Evolutionary conservation across 2,329 filamentous ascomycete species (phyloP).

Genomic region (Microcera coccophila): DNA sequence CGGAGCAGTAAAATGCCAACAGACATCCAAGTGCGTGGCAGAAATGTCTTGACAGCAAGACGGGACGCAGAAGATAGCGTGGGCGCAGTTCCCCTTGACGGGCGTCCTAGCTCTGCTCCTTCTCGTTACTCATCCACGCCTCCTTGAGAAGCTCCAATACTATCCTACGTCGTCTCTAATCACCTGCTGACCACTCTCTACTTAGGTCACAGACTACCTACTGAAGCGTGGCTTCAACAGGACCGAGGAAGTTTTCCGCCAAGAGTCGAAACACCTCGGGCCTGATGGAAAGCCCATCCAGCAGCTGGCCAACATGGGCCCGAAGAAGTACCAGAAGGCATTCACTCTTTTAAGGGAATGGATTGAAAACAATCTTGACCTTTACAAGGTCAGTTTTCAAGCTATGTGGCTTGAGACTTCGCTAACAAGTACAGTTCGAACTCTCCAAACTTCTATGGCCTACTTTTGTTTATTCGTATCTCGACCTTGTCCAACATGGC

Average conservation of each 20-base stretch:
- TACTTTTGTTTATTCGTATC: slow-evolving; percentile 86
- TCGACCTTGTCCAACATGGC: slow-evolving; percentile 71
- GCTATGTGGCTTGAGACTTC: not conserved
- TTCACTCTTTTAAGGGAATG: slow-evolving; percentile 73
- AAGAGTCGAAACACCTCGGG: slow-evolving; percentile 82
- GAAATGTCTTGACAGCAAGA: no score
- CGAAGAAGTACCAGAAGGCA: slow-evolving; percentile 72
- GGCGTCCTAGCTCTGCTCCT: no score
- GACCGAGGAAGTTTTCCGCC: slow-evolving; percentile 87
- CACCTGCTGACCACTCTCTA: not conserved
- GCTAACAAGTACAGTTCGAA: slow-evolving; percentile 63
- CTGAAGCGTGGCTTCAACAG: slow-evolving; percentile 91
- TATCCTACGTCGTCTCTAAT: not conserved
- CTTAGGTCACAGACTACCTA: slow-evolving; percentile 82
- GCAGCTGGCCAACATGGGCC: slow-evolving; percentile 64
- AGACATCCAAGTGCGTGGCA: no score
- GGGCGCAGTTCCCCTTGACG: no score
- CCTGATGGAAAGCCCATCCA: slow-evolving; percentile 74
- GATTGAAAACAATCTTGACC: slow-evolving; percentile 86
- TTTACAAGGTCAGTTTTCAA: slow-evolving; percentile 70
- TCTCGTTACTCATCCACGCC: no score
- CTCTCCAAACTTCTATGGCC: slow-evolving; percentile 87
- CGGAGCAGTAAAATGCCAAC: no score
- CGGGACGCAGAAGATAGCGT: no score
- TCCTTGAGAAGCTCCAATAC: no score